phyloP scores from a whole-genome alignment of 768 basidiomycete species.

The Melanogaster broomeanus region DNA sequence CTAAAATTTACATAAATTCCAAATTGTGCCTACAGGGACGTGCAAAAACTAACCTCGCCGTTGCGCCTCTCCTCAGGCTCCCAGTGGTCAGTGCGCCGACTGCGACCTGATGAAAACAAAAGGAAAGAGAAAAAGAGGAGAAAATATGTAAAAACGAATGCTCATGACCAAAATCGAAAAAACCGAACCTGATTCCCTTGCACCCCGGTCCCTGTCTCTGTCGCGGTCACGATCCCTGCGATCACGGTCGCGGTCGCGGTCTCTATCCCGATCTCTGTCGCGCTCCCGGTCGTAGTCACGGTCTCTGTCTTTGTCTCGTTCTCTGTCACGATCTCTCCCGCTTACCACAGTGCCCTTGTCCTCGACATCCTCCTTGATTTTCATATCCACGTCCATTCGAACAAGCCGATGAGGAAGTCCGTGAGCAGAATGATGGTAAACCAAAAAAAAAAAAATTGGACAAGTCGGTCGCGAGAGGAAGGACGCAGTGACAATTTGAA shows the following conservation, averaged over 20 bases:
- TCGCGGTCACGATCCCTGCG: conserved; percentile 39
- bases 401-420: background rate
- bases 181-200: conserved; percentile 59
- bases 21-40: background rate
- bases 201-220: conserved; percentile 48
- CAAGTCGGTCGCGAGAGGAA: conserved; percentile 2
- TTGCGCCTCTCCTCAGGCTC: conserved; percentile 79
- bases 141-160: background rate
- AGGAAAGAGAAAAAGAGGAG: background rate
- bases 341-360: conserved; percentile 52
- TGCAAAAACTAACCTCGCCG: conserved; percentile 55
- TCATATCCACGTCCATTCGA: conserved; percentile 82
- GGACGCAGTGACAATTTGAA: background rate
- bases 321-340: conserved; percentile 46
- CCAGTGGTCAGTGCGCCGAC: conserved; percentile 70
- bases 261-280: conserved; percentile 43
- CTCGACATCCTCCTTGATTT: conserved; percentile 71
- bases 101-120: conserved; percentile 43
- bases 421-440: conserved; percentile 7
- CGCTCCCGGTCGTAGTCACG: conserved; percentile 34
- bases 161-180: background rate
- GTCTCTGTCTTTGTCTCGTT: conserved; percentile 35
- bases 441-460: no score
- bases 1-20: conserved; percentile 29
- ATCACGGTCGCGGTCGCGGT: conserved; percentile 44